Base-by-base conservation (phyloP, 2,329 filamentous ascomycete genomes). In the Fusarium bactridioides region DNA sequence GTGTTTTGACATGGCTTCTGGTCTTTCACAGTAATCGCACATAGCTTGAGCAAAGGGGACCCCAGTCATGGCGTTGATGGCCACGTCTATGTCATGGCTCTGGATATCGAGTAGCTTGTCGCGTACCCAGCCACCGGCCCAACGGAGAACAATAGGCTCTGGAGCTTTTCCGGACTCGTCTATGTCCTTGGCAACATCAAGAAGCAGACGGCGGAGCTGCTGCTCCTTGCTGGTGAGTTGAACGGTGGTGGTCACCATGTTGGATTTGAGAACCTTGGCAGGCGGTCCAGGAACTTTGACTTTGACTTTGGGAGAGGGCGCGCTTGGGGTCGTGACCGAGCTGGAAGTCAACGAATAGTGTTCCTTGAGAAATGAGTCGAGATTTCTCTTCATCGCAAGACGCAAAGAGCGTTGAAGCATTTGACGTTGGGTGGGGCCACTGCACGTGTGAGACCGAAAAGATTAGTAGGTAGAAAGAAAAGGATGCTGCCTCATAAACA, bases 71-170 rank as follows among this genome's bases (percentile, higher is more conserved):
- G 87, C 88, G 83, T 94, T 95, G 84, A 97, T 94, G 59, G 93
- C 93, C 12, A 94, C 91, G 79, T 97, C 94, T 71, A 97, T 95
- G 79, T 97, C 94, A 78, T 95, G 87, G 77, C 92, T 94, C 66
- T 86, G 86, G 18, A 90, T 86, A 25, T 90, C 89, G 8, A 96
- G 87, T 5, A 96, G 87, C 82, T 94, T 95, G 84, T 97, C 94
- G 44, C 94, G 91, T 16, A 96, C 93, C 94, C 94, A 97, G 31
- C 94, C 94, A 65, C 94, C 94, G 1, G 94, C 94, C 88, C 93
- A 95, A 55, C 93, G 91, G 50, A 96, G 84, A 23, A 91, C 84
- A 19, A 91, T 80, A 25, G 90, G 86, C 72, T 90, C 86, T 19
- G 82, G 78, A 15, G 88, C 78, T 56, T 85, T 77, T 51, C 83